Evolutionary conservation across 306 rosid genomes (phyloP), one percentile per base, ranked within the genome.

Genomic region (Begonia fuchsioides): DNA sequence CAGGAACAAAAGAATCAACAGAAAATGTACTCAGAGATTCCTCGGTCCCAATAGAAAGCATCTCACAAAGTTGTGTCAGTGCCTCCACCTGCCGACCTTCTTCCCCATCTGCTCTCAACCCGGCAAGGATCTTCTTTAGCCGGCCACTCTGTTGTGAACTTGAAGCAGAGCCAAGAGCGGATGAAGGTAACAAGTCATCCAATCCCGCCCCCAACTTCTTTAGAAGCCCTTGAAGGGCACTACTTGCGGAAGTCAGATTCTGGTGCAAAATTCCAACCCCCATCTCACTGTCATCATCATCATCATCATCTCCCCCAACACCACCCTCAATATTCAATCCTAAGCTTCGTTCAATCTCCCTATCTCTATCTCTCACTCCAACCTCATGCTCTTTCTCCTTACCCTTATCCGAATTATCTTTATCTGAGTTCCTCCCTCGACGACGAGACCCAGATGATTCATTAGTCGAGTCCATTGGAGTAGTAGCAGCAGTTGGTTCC

Each of bases 21-120:
- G 98, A 79, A 53, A 92, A 92, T 0, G 94, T 82, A 64, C 96
- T 85, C 3, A 92, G 76, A 0, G 98, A 92, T 12, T 92, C 98
- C 69, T 92, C 98, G 0, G 98, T 92, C 56, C 98, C 98, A 56
- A 92, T 92, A 0, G 98, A 92, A 3, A 92, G 93, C 96, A 92
- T 77, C 20, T 92, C 98, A 58, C 98, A 92, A 0, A 92, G 79
- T 67, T 92, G 98, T 1, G 98, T 92, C 75, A 92, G 47, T 6
- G 98, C 93, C 71, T 92, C 98, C 2, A 92, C 98, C 77, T 92
- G 98, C 59, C 60, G 58, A 13, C 98, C 98, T 75, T 92, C 96
- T 62, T 92, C 98, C 15, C 96, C 93, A 38, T 92, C 98, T 0
- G 96, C 96, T 50, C 98, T 54, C 64, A 92, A 57, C 53, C 94